phyloP scores from a whole-genome alignment of 2,329 filamentous ascomycete genomes.

The Erysiphe pulchra region DNA sequence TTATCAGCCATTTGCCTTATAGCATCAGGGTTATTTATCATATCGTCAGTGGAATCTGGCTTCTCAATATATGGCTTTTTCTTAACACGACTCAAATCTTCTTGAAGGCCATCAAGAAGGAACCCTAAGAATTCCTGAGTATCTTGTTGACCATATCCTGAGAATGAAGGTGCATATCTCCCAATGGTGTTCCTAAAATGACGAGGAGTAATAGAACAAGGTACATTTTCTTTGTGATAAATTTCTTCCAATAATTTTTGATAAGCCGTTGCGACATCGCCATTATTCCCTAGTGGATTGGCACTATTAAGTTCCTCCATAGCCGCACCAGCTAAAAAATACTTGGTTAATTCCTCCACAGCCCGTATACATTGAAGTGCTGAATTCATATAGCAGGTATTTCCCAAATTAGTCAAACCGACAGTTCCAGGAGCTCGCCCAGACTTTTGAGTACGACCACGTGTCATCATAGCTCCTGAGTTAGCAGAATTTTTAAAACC shows the following conservation, averaged over 20 bases:
- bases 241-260: constrained; percentile 50
- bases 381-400: constrained; percentile 98
- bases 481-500: constrained; percentile 43
- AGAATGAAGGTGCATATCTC: constrained; percentile 60
- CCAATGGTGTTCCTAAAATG: constrained; percentile 68
- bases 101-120: constrained; percentile 77
- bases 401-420: constrained; percentile 73
- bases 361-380: constrained; percentile 84
- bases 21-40: constrained; percentile 57
- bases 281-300: constrained; percentile 68
- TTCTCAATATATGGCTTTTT: constrained; percentile 97
- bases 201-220: constrained; percentile 47
- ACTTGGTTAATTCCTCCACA: constrained; percentile 78
- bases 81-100: constrained; percentile 78
- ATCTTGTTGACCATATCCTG: constrained; percentile 87
- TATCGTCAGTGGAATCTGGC: constrained; percentile 90
- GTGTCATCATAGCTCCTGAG: constrained; percentile 34
- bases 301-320: constrained; percentile 58
- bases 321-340: constrained; percentile 56
- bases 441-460: constrained; percentile 43
- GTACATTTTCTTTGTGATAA: constrained; percentile 36
- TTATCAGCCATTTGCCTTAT: constrained; percentile 67
- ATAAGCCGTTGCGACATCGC: constrained; percentile 69
- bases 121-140: constrained; percentile 94
- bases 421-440: constrained; percentile 51